phyloP scores from a whole-genome alignment of 2,329 filamentous ascomycete species.

The Acrocalymma vagum region DNA sequence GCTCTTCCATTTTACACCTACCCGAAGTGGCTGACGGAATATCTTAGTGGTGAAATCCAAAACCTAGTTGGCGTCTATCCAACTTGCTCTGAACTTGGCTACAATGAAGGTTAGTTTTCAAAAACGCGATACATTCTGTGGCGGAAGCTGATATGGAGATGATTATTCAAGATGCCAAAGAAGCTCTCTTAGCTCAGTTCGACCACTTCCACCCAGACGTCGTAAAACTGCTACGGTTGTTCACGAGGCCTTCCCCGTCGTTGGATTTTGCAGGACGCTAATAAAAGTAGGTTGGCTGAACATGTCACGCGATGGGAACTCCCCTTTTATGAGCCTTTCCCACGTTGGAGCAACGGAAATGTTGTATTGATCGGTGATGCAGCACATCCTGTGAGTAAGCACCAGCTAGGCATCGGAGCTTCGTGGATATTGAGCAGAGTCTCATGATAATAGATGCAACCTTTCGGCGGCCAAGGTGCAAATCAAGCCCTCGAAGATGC shows the following conservation, averaged over 20 bases:
- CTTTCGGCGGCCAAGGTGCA: constrained; percentile 10
- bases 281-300: too few species aligned
- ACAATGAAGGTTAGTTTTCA: background rate
- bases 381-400: constrained; percentile 10
- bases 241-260: too few species aligned
- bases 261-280: too few species aligned
- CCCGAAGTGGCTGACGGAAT: too few species aligned
- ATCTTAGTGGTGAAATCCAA: constrained; percentile 9
- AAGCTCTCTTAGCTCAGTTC: constrained; percentile 11
- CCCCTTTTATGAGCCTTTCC: constrained; percentile 1
- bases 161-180: too few species aligned
- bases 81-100: background rate
- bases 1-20: too few species aligned
- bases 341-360: constrained; percentile 2
- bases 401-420: too few species aligned
- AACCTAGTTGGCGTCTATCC: constrained; percentile 12
- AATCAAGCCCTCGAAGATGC: constrained; percentile 8
- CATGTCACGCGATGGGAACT: constrained; percentile 7
- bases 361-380: constrained; percentile 12
- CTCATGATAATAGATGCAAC: too few species aligned
- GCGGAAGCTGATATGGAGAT: constrained; percentile 1
- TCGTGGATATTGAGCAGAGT: too few species aligned
- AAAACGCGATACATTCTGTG: background rate
- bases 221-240: constrained; percentile 6
- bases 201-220: constrained; percentile 6